Evolutionary conservation across 2,329 filamentous ascomycete genomes (phyloP).

Genomic region (Claviceps spartinae): DNA sequence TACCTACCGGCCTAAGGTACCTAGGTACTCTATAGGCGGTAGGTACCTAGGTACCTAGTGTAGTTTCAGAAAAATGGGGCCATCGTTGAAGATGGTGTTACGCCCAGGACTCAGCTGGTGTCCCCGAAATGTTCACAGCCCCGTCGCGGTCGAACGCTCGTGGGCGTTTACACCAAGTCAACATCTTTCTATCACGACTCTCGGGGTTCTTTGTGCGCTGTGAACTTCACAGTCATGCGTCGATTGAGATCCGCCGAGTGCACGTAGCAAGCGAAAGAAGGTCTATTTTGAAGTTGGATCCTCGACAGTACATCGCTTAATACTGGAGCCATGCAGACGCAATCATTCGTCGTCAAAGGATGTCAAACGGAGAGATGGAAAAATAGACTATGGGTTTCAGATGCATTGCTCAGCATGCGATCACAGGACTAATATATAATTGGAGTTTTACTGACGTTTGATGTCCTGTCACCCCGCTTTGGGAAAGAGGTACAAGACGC

Average conservation of each 20-base stretch:
- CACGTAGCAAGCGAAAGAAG: background rate
- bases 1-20: too few species aligned
- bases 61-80: too few species aligned
- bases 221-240: background rate
- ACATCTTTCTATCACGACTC: background rate
- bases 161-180: background rate
- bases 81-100: too few species aligned
- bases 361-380: background rate
- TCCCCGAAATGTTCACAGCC: background rate
- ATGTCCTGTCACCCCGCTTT: conserved; percentile 2
- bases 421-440: background rate
- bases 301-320: background rate
- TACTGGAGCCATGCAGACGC: background rate
- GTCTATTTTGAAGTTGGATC: background rate
- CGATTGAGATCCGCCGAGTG: background rate
- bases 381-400: conserved; percentile 2
- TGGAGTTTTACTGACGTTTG: background rate
- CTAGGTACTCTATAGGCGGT: too few species aligned
- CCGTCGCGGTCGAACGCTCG: background rate
- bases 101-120: too few species aligned
- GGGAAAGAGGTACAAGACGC: conserved; percentile 2
- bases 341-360: conserved; percentile 3
- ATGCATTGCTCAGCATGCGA: conserved; percentile 5
- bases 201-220: background rate
- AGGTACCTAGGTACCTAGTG: too few species aligned